These are phyloP conservation scores for Erythrophleum ivorense DNA, from an alignment of 331 rosid species.

Conservation along the genomic window DNA sequence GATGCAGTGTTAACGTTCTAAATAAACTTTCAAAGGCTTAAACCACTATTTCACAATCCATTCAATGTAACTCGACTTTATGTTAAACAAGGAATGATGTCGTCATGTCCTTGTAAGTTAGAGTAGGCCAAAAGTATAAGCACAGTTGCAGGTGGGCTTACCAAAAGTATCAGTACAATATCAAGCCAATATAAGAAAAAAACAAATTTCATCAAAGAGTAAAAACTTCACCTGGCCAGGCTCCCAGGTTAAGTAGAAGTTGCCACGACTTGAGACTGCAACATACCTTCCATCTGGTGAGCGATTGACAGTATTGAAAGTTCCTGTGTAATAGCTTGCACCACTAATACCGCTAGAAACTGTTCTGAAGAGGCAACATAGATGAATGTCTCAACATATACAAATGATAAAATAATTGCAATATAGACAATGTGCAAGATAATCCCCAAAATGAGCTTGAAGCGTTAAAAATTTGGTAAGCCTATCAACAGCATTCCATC, in stretches of 20 bases:
- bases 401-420: conserved; percentile 9
- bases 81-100: neutral
- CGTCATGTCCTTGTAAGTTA: neutral
- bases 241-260: conserved; percentile 98
- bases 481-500: neutral
- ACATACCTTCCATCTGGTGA: conserved; percentile 95
- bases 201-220: conserved; percentile 22
- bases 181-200: conserved; percentile 33
- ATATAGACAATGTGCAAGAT: conserved; percentile 17
- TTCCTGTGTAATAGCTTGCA: conserved; percentile 96
- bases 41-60: conserved; percentile 23
- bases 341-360: conserved; percentile 99
- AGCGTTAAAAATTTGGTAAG: conserved; percentile 5
- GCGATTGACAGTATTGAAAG: conserved; percentile 90
- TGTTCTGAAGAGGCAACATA: conserved; percentile 80
- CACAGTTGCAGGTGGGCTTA: neutral
- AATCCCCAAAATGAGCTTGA: neutral
- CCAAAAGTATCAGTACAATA: conserved; percentile 17
- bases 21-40: neutral
- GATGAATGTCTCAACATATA: conserved; percentile 49
- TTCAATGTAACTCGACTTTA: neutral
- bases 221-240: conserved; percentile 88
- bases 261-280: conserved; percentile 98
- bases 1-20: conserved; percentile 16
- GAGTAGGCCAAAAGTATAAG: neutral